Evolutionary conservation across 2,329 filamentous ascomycete genomes (phyloP).

Genomic region (Xylaria polymorpha): DNA sequence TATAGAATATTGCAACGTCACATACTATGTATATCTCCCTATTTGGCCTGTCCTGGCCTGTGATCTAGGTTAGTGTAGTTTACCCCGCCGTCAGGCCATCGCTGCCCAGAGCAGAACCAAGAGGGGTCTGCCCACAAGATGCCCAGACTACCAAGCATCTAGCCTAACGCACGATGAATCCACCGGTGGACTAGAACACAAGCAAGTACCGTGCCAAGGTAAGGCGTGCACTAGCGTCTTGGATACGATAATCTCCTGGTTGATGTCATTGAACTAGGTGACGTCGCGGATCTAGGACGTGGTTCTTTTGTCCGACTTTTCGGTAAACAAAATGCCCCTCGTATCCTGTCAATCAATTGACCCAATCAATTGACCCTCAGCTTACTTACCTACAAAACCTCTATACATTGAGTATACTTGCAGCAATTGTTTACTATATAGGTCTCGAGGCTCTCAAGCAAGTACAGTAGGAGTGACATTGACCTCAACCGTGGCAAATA

Average conservation of each 20-base stretch:
- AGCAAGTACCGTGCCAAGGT: neutral
- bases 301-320: neutral
- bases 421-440: too few species aligned
- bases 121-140: neutral
- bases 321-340: neutral
- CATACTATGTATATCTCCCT: neutral
- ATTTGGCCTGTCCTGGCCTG: neutral
- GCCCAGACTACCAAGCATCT: constrained; percentile 6
- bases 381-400: neutral
- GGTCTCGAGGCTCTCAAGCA: too few species aligned
- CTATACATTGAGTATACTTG: neutral
- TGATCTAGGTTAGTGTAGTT: neutral
- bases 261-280: constrained; percentile 8
- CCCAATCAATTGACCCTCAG: neutral
- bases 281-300: neutral
- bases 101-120: too few species aligned
- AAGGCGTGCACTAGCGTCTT: constrained; percentile 5
- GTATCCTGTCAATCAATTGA: neutral
- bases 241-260: neutral
- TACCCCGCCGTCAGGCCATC: constrained; percentile 8
- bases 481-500: neutral
- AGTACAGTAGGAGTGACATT: too few species aligned
- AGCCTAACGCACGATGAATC: constrained; percentile 1
- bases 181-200: neutral
- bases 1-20: constrained; percentile 5